phyloP scores from a whole-genome alignment of 1,284 basidiomycete species.

The Puccinia triticina region DNA sequence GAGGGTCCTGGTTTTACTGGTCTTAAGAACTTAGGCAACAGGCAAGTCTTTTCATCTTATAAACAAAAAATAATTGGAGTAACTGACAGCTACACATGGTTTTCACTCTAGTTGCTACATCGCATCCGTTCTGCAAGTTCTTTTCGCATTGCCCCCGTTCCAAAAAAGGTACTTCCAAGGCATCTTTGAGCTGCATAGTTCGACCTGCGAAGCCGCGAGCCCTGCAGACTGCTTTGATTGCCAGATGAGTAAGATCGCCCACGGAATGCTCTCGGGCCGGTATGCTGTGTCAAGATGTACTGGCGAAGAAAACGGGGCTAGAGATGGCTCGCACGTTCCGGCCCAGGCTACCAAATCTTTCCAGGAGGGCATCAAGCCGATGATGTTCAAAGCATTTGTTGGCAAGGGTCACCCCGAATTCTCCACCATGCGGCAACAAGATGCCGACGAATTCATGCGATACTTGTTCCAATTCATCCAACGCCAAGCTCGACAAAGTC shows the following conservation, averaged over 20 bases:
- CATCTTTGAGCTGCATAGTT: conserved; percentile 67
- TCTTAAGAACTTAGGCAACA: conserved; percentile 89
- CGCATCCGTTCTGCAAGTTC: conserved; percentile 84
- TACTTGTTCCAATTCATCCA: conserved; percentile 73
- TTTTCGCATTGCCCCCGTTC: conserved; percentile 82
- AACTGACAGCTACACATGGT: background rate
- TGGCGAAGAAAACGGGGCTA: conserved; percentile 57
- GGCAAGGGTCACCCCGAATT: conserved; percentile 94
- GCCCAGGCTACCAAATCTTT: conserved; percentile 63
- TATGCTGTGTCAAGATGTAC: conserved; percentile 72
- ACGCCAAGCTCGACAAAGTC: conserved; percentile 67
- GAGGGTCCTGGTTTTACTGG: conserved; percentile 89
- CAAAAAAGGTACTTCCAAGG: conserved; percentile 70
- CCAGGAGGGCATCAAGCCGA: conserved; percentile 83
- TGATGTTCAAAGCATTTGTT: conserved; percentile 83
- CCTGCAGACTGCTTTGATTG: conserved; percentile 89
- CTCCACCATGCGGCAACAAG: conserved; percentile 94
- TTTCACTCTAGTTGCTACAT: conserved; percentile 79
- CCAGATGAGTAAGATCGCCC: conserved; percentile 88
- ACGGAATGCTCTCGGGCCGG: conserved; percentile 87
- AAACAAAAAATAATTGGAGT: background rate
- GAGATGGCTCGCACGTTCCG: conserved; percentile 54
- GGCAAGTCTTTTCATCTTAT: conserved; percentile 62
- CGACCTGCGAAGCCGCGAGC: conserved; percentile 69
- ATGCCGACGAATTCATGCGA: conserved; percentile 91